Evolutionary conservation across 2,329 filamentous ascomycete species (phyloP).

Genomic region (Microthyrium microscopicum): DNA sequence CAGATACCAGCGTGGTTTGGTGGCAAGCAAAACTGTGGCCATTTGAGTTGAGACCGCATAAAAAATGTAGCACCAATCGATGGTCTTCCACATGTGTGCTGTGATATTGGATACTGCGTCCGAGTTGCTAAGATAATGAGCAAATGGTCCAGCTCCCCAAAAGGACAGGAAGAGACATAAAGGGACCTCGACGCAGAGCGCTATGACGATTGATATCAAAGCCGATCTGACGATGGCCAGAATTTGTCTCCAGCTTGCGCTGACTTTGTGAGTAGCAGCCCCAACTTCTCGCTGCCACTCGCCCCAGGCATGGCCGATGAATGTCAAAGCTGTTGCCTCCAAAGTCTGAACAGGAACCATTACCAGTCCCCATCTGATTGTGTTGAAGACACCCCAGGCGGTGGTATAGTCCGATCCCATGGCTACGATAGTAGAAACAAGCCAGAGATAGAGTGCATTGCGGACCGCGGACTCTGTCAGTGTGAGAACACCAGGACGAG

Average conservation of each 20-base stretch:
- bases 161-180: slow-evolving; percentile 46
- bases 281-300: slow-evolving; percentile 25
- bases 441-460: slow-evolving; percentile 56
- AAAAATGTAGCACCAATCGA: slow-evolving; percentile 53
- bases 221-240: slow-evolving; percentile 34
- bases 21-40: slow-evolving; percentile 46
- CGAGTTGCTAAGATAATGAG: slow-evolving; percentile 42
- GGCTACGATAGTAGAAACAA: slow-evolving; percentile 46
- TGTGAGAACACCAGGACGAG: slow-evolving; percentile 40
- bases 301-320: slow-evolving; percentile 53
- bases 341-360: slow-evolving; percentile 57
- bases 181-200: slow-evolving; percentile 42
- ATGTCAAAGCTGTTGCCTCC: slow-evolving; percentile 47
- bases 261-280: slow-evolving; percentile 9
- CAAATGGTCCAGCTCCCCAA: slow-evolving; percentile 43
- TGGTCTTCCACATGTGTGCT: slow-evolving; percentile 46
- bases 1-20: slow-evolving; percentile 49
- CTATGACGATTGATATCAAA: slow-evolving; percentile 34
- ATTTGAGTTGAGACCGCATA: slow-evolving; percentile 51
- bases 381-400: slow-evolving; percentile 59
- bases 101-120: slow-evolving; percentile 42
- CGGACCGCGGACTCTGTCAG: slow-evolving; percentile 49
- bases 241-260: slow-evolving; percentile 1
- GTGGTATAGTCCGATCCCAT: slow-evolving; percentile 37
- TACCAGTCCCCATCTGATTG: slow-evolving; percentile 55